Conservation (phyloP, 768 basidiomycete genomes). For the Amanita thiersii region DNA sequence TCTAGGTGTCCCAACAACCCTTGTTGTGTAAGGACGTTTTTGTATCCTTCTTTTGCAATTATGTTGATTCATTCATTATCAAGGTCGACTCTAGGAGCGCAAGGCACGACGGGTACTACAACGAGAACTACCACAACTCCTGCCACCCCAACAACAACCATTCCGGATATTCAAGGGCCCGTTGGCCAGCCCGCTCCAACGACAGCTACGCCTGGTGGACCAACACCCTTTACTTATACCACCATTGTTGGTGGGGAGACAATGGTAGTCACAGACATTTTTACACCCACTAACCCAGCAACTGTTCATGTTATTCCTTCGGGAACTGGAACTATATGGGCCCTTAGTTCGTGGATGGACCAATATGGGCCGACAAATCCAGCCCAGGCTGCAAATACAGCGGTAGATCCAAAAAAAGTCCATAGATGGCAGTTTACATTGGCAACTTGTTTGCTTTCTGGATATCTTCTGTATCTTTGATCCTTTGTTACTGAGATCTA, state of each 20-base stretch:
- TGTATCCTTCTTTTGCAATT: not conserved
- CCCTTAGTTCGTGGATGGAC: constrained; percentile 23
- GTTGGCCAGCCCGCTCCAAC: constrained; percentile 46
- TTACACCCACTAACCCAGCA: constrained; percentile 30
- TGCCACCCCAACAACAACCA: constrained; percentile 14
- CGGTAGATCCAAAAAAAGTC: not conserved
- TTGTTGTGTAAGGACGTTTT: constrained; percentile 28
- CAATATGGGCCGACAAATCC: constrained; percentile 19
- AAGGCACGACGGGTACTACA: constrained; percentile 18
- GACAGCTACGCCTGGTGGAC: constrained; percentile 30
- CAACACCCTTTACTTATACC: constrained; percentile 43
- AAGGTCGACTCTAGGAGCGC: constrained; percentile 13
- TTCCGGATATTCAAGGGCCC: constrained; percentile 32
- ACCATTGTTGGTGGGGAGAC: constrained; percentile 33
- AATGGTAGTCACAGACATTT: constrained; percentile 23
- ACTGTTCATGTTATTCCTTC: constrained; percentile 17
- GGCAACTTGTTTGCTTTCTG: no score
- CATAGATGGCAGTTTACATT: no score
- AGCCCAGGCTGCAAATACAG: constrained; percentile 2
- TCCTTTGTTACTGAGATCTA: no score
- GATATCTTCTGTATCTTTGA: no score
- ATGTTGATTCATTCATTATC: constrained; percentile 8
- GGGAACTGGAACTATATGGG: constrained; percentile 25
- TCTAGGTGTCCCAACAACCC: constrained; percentile 31
- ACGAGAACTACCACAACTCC: constrained; percentile 14